Base-by-base conservation (phyloP, 352 stramenopile genomes). In the Phytophthora cryptogea region DNA sequence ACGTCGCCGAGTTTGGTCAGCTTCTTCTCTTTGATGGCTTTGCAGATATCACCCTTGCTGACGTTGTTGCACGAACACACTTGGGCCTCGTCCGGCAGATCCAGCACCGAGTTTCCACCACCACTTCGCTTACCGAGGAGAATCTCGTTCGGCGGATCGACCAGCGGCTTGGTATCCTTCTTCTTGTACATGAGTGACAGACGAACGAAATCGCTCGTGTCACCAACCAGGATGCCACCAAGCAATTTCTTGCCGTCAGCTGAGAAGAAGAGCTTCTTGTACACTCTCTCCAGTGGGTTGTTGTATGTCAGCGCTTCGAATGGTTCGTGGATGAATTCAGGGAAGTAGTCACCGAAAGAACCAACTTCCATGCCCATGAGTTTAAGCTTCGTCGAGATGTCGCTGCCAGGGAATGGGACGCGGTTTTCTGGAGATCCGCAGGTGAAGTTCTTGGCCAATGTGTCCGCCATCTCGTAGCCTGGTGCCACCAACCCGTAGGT, bases 41-140 rank as follows among this genome's bases (percentile, higher is more conserved):
- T 54, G 47, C 78, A 88, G 66, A 98, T 89, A 5, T 84, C 63
- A 6, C 89, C 89, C 49, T 90, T 86, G 42, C 68, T 95, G 17
- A 98, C 88, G 69, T 97, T 92, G 70, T 98, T 98, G 72, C 92
- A 98, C 10, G 88, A 97, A 44, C 92, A 98, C 20, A 98, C 83
- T 72, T 97, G 85, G 14, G 85, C 73, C 46, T 84, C 85, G 26
- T 96, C 90, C 17, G 85, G 75, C 36, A 88, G 75, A 40, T 89
- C 81, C 13, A 85, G 56, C 6, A 84, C 66, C 1, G 66, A 54
- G 45, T 59, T 78, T 17, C 71, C 68, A 6, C 57, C 59, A 2
- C 54, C 40, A 13, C 65, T 64, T 31, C 71, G 74, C n/a, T 82
- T 82, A 9, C 74, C 71, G 28, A 85, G 60, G 16, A 92, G 50